phyloP scores from a whole-genome alignment of 2,329 filamentous ascomycete genomes.

The Elsinoe perseae region DNA sequence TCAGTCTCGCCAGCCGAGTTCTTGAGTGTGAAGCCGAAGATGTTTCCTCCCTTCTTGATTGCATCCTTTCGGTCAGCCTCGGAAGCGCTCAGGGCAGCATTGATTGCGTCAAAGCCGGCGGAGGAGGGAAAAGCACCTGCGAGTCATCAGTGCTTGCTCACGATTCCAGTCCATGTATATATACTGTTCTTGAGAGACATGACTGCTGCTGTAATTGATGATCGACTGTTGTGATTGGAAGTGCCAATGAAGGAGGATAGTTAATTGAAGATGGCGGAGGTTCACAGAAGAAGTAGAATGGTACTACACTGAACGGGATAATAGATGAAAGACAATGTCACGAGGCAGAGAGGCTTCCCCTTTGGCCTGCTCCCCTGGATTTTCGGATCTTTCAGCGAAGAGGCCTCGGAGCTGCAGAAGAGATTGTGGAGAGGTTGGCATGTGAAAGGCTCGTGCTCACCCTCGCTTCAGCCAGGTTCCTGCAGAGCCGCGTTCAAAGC shows the following conservation, averaged over 20 bases:
- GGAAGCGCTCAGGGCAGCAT: constrained; percentile 58
- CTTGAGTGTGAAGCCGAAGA: constrained; percentile 90
- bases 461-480: not conserved
- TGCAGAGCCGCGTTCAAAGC: not conserved
- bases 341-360: constrained; percentile 12
- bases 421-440: not conserved
- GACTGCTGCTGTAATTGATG: not conserved
- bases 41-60: constrained; percentile 76
- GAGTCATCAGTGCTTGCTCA: not conserved
- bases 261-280: no score
- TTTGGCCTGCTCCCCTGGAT: constrained; percentile 1
- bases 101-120: constrained; percentile 82
- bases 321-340: constrained; percentile 6
- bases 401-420: not conserved
- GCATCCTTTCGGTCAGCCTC: constrained; percentile 75
- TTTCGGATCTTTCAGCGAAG: constrained; percentile 1
- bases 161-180: not conserved
- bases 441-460: constrained; percentile 6
- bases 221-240: not conserved
- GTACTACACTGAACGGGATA: no score
- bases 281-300: no score
- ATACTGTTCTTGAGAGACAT: constrained; percentile 18
- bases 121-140: constrained; percentile 66
- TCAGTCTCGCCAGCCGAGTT: constrained; percentile 72
- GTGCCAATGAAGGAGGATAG: no score